A percentile compares a stretch with the other conserved stretches of the same genome.
These are phyloP conservation scores for Suillus discolor DNA, from an alignment of 768 basidiomycete species.

Conservation along the genomic window DNA sequence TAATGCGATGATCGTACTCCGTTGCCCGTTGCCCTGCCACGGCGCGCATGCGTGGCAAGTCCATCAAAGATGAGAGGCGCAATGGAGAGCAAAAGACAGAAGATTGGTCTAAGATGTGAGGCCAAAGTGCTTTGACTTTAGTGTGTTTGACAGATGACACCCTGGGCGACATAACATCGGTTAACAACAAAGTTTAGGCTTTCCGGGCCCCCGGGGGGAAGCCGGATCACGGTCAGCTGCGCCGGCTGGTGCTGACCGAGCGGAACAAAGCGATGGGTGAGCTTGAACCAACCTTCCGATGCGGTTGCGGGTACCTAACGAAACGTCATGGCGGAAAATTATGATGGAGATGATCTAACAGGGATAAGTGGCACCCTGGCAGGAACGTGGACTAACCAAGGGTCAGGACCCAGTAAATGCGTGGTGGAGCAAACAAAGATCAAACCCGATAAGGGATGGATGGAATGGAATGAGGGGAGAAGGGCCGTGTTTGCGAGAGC, in stretches of 20 bases:
- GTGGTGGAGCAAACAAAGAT: slow-evolving; percentile 34
- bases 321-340: slow-evolving; percentile 5
- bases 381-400: slow-evolving; percentile 18
- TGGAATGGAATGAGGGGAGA: slow-evolving; percentile 21
- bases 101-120: no score
- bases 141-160: neutral
- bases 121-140: neutral
- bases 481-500: neutral
- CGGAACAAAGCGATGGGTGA: neutral
- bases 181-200: neutral
- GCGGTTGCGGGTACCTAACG: neutral
- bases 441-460: slow-evolving; percentile 22
- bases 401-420: slow-evolving; percentile 1
- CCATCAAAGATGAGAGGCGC: neutral
- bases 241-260: neutral
- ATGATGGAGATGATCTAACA: slow-evolving; percentile 7
- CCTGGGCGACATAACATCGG: neutral
- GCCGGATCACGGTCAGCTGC: neutral
- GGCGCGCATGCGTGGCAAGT: neutral
- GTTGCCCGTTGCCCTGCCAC: neutral
- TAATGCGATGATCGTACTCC: neutral
- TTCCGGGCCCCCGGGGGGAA: neutral
- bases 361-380: slow-evolving; percentile 15
- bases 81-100: no score
- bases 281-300: neutral